A percentile compares a stretch with the other conserved stretches of the same genome.
Evolutionary conservation across 257 asterid genomes (phyloP).

Genomic region (Solanum appendiculatum): DNA sequence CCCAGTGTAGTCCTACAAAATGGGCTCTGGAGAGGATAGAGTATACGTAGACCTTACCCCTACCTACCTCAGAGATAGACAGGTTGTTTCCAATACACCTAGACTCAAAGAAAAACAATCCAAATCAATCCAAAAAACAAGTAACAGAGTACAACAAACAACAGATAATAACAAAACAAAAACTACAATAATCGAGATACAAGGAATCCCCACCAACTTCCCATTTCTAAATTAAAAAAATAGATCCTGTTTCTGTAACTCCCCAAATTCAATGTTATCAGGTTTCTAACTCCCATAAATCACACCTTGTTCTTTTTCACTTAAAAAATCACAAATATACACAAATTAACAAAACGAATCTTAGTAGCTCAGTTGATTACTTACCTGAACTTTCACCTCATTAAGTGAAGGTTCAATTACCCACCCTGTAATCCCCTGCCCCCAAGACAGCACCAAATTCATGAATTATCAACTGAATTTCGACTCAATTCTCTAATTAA

Average conservation of each 20-base stretch:
- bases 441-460: not conserved
- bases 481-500: not conserved
- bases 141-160: not conserved
- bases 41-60: not conserved
- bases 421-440: not conserved
- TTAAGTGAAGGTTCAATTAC: no score
- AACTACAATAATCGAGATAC: not conserved
- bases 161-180: not conserved
- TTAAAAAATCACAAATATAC: no score
- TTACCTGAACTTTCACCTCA: not conserved
- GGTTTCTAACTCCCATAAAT: not conserved
- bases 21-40: not conserved
- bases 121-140: not conserved
- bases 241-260: not conserved
- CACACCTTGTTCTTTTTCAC: no score
- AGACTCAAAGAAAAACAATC: not conserved
- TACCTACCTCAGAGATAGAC: not conserved
- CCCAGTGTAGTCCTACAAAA: not conserved
- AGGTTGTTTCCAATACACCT: not conserved
- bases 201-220: not conserved
- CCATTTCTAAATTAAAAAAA: not conserved
- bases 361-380: not conserved
- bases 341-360: not conserved
- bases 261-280: not conserved
- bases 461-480: not conserved